Percentiles rank a stretch among this genome's conserved stretches.
Conservation (phyloP, 2,329 filamentous ascomycete genomes). For the Neurospora sp. region DNA sequence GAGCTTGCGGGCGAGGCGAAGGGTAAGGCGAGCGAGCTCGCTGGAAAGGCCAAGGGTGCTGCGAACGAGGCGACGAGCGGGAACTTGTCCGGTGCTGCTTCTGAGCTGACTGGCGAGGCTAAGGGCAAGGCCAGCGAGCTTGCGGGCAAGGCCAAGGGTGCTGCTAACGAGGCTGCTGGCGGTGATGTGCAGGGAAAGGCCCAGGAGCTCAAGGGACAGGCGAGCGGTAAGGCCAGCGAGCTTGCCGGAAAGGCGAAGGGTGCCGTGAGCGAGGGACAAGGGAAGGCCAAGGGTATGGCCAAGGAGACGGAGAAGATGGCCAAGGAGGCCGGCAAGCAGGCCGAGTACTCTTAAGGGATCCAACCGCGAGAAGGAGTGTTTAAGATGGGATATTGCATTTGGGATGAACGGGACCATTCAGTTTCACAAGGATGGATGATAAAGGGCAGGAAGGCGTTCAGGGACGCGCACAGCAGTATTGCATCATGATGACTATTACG, state of each 20-base stretch:
- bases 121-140: slow-evolving; percentile 23
- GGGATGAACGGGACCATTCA: neutral
- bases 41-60: slow-evolving; percentile 32
- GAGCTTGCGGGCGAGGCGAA: slow-evolving; percentile 24
- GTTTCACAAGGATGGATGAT: neutral
- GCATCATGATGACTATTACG: neutral
- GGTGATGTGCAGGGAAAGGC: slow-evolving; percentile 2
- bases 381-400: neutral
- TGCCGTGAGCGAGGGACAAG: slow-evolving; percentile 24
- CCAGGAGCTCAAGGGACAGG: neutral
- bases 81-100: slow-evolving; percentile 31
- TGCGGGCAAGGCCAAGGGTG: slow-evolving; percentile 8
- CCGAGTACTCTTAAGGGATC: neutral
- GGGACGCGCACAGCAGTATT: neutral
- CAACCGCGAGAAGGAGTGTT: neutral
- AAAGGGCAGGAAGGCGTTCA: neutral
- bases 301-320: slow-evolving; percentile 31
- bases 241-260: neutral
- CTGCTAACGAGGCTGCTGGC: neutral
- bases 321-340: slow-evolving; percentile 22
- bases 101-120: slow-evolving; percentile 26
- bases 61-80: slow-evolving; percentile 29
- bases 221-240: neutral
- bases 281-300: slow-evolving; percentile 31
- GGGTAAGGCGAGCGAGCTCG: slow-evolving; percentile 26